Evolutionary conservation across 345 rosid genomes (phyloP).

Genomic region (Sonneratia alba): DNA sequence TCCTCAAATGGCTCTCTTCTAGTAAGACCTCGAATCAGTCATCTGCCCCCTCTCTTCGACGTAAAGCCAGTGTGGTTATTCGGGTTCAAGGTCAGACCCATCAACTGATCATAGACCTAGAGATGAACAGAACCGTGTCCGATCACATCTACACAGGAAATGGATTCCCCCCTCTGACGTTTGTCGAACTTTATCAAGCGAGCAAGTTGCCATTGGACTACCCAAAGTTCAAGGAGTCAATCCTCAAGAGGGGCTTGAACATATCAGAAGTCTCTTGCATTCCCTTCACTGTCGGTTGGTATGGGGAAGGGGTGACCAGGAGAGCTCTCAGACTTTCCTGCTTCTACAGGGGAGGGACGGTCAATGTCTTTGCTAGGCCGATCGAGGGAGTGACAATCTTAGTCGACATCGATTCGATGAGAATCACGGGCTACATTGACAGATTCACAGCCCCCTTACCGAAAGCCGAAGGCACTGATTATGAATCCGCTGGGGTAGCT

Average conservation of each 20-base stretch:
- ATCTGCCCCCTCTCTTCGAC: slow-evolving; percentile 18
- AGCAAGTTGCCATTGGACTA: slow-evolving; percentile 40
- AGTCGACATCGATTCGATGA: slow-evolving; percentile 8
- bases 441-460: slow-evolving; percentile 40
- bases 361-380: slow-evolving; percentile 11
- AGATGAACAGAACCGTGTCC: background rate
- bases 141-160: slow-evolving; percentile 29
- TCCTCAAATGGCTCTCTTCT: slow-evolving; percentile 40
- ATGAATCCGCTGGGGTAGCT: slow-evolving; percentile 21
- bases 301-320: slow-evolving; percentile 15
- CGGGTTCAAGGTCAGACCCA: slow-evolving; percentile 43
- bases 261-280: slow-evolving; percentile 61
- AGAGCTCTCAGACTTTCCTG: slow-evolving; percentile 7
- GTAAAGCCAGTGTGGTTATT: slow-evolving; percentile 40
- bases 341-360: slow-evolving; percentile 6
- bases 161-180: slow-evolving; percentile 56
- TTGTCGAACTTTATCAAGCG: slow-evolving; percentile 43
- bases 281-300: slow-evolving; percentile 71
- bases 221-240: slow-evolving; percentile 31
- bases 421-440: background rate
- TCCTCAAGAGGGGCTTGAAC: slow-evolving; percentile 30
- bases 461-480: slow-evolving; percentile 53
- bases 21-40: slow-evolving; percentile 4
- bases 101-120: slow-evolving; percentile 44
- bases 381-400: slow-evolving; percentile 8